Conservation (phyloP, 305 asterid genomes). For the Fraxinus baroniana region DNA sequence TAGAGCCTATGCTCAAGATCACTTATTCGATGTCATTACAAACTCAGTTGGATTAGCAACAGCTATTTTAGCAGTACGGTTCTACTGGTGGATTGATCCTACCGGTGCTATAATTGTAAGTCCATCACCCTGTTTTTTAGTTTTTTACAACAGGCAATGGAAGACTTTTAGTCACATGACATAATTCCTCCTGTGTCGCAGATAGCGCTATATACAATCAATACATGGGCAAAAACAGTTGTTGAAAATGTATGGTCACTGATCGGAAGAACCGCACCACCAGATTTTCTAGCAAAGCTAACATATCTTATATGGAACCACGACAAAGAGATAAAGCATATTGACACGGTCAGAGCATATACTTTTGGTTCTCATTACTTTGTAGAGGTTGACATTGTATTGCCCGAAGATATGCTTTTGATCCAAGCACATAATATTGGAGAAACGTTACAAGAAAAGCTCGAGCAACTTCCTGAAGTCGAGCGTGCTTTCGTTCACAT, state of each 20-base stretch:
- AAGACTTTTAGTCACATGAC: background rate
- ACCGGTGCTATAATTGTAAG: constrained; percentile 75
- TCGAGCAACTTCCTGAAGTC: constrained; percentile 60
- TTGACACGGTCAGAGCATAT: constrained; percentile 66
- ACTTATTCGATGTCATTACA: constrained; percentile 85
- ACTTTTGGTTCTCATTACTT: constrained; percentile 67
- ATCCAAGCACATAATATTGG: constrained; percentile 61
- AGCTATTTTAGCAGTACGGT: constrained; percentile 73
- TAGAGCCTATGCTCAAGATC: constrained; percentile 90
- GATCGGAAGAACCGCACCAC: constrained; percentile 91
- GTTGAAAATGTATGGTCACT: constrained; percentile 74
- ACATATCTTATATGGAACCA: constrained; percentile 93
- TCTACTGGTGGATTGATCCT: constrained; percentile 95
- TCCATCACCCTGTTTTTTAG: background rate
- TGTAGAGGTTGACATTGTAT: constrained; percentile 67
- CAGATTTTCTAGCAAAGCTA: constrained; percentile 74
- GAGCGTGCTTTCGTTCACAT: constrained; percentile 70
- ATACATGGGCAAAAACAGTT: constrained; percentile 90
- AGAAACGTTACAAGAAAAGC: constrained; percentile 60
- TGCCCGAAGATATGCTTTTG: constrained; percentile 58
- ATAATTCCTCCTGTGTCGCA: constrained; percentile 27
- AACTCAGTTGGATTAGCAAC: constrained; percentile 79
- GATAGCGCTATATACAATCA: constrained; percentile 85
- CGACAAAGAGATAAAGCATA: constrained; percentile 49
- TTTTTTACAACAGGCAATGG: background rate